Percentiles rank a stretch among this genome's conserved stretches.
Evolutionary conservation across 148 eudicot species (phyloP).

Genomic region (Chenopodium suecicum): DNA sequence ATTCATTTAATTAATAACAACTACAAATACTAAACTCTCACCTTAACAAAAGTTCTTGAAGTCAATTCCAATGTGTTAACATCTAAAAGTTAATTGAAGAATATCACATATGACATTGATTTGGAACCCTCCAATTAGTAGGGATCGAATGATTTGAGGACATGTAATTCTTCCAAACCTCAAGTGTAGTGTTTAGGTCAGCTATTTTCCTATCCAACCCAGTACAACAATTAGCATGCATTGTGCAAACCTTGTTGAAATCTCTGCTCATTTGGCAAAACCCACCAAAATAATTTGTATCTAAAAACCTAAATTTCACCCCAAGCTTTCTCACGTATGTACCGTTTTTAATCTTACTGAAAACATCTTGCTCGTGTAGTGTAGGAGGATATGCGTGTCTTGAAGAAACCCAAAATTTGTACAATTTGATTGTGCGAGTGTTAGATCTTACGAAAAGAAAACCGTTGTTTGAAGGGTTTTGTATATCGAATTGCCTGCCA

Average conservation of each 20-base stretch:
- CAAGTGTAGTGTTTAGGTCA: constrained; percentile 46
- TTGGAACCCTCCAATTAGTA: constrained; percentile 44
- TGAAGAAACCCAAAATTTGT: constrained; percentile 48
- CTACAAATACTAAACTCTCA: too few species aligned
- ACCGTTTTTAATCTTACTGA: constrained; percentile 39
- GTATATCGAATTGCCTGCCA: constrained; percentile 27
- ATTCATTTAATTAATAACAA: too few species aligned
- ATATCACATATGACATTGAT: constrained; percentile 29
- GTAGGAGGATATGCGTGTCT: constrained; percentile 37
- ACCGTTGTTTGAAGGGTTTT: constrained; percentile 51
- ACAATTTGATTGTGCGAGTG: constrained; percentile 38
- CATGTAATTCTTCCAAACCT: constrained; percentile 55
- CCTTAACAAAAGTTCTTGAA: too few species aligned
- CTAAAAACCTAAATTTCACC: constrained; percentile 43
- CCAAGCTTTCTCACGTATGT: constrained; percentile 36
- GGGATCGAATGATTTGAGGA: background rate
- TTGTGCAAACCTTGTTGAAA: constrained; percentile 51
- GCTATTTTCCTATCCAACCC: constrained; percentile 48
- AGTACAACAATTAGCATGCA: constrained; percentile 75
- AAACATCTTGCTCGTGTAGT: constrained; percentile 56
- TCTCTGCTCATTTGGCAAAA: constrained; percentile 59
- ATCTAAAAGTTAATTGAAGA: too few species aligned
- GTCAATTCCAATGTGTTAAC: background rate
- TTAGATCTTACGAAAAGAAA: constrained; percentile 52
- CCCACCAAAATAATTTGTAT: constrained; percentile 55